Evolutionary conservation across 257 asterid species (phyloP).

Genomic region (Verbascum thapsus): DNA sequence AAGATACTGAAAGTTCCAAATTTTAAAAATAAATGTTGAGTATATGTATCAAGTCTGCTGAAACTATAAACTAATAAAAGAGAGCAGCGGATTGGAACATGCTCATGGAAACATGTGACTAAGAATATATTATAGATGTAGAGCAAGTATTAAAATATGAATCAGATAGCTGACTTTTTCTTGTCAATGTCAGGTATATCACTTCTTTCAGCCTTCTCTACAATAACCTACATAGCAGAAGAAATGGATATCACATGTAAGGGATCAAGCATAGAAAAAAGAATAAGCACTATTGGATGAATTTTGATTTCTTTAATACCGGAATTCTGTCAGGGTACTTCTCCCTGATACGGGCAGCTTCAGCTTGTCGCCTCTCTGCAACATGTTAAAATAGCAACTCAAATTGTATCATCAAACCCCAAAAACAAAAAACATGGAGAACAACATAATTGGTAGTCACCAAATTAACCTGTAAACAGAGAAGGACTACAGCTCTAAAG

Average conservation of each 20-base stretch:
- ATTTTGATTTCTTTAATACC: constrained; percentile 38
- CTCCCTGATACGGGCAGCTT: constrained; percentile 95
- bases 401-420: neutral
- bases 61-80: neutral
- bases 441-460: neutral
- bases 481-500: neutral
- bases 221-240: constrained; percentile 65
- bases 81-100: neutral
- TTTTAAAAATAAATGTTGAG: neutral
- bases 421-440: neutral
- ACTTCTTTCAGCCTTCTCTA: constrained; percentile 90
- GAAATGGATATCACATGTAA: constrained; percentile 10
- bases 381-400: constrained; percentile 11
- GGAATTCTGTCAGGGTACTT: constrained; percentile 98
- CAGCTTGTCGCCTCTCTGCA: constrained; percentile 94
- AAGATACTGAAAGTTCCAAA: constrained; percentile 4
- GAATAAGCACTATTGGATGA: neutral
- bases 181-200: constrained; percentile 94
- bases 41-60: neutral
- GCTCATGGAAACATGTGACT: neutral
- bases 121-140: constrained; percentile 1
- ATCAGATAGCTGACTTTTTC: constrained; percentile 66
- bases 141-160: neutral
- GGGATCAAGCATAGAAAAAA: neutral
- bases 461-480: neutral